Base-by-base conservation (phyloP, 2,329 filamentous ascomycete genomes). In the Xylariaceae sp. region DNA sequence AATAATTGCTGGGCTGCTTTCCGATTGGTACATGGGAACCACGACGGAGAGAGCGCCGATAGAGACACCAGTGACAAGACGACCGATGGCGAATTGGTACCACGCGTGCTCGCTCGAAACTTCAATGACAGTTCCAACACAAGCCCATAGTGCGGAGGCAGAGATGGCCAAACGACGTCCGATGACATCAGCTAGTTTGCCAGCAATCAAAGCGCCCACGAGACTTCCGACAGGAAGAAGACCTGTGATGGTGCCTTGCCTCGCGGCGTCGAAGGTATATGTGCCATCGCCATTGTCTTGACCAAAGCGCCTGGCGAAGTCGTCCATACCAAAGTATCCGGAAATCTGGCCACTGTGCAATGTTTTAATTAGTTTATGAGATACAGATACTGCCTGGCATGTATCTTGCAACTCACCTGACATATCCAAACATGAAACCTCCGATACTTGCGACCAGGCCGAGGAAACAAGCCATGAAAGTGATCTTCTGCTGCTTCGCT, bases 11-110 rank as follows among this genome's bases (percentile, higher is more conserved):
- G 85, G 85, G 2, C 80, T 79, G 48, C 77, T 82, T 66, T 88
- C 85, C 14, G 76, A 80, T 63, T 86, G 82, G 58, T 87, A 87
- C 80, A 88, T 83, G 42, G 82, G 82, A 1, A 84, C 81, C 22
- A 81, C 70, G 39, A 85, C 83, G 6, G 80, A 84, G 0, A 87
- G 71, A 17, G 78, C 75, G 27, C 85, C 85, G 42, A 88, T 81
- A 17, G 83, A 83, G 2, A 86, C 63, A 57, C 85, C 84, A 19
- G 82, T 84, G n/a, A 86, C 75, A 56, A 83, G 75, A 40, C 85
- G 75, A 42, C 84, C 85, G 15, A 84, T 66, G 27, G 82, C 82
- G 50, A 87, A 77, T 58, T 87, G 84, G 51, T 77, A 80, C 84
- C 84, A 87, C 39, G 67, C 66, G 2, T 56, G 62, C 1, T 68